A percentile compares a stretch with the other conserved stretches of the same genome.
Evolutionary conservation across 1,139 yeast genomes (phyloP).

Genomic region (Nakaseomyces bracarensis): DNA sequence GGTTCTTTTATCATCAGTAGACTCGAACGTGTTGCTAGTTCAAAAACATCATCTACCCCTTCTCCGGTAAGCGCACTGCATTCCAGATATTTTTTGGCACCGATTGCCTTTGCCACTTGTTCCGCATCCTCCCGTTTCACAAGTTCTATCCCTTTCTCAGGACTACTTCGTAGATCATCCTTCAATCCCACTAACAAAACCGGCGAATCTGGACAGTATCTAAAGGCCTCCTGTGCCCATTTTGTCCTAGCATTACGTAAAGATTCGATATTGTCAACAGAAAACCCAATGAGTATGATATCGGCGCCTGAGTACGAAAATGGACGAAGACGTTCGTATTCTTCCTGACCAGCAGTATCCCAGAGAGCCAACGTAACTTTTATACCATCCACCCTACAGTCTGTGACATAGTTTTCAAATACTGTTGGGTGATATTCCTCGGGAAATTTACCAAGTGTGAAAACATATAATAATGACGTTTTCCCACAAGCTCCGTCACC

Average conservation of each 20-base stretch:
- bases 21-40: conserved; percentile 65
- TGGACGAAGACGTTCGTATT: conserved; percentile 67
- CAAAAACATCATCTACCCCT: conserved; percentile 76
- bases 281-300: conserved; percentile 63
- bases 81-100: conserved; percentile 62
- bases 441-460: conserved; percentile 76
- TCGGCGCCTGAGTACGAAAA: conserved; percentile 69
- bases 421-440: conserved; percentile 89
- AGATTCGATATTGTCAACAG: conserved; percentile 63
- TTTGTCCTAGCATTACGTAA: conserved; percentile 57
- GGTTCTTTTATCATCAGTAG: conserved; percentile 40
- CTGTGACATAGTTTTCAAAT: conserved; percentile 89
- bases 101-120: conserved; percentile 53
- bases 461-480: conserved; percentile 82
- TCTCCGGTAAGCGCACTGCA: conserved; percentile 75
- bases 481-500: conserved; percentile 97
- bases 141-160: conserved; percentile 27
- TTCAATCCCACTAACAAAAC: conserved; percentile 61
- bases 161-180: conserved; percentile 49
- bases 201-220: conserved; percentile 62
- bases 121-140: conserved; percentile 52
- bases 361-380: conserved; percentile 83
- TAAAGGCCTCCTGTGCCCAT: conserved; percentile 64
- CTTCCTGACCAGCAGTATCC: conserved; percentile 98
- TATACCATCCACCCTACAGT: conserved; percentile 86